Conservation (phyloP, 208 protist species). For the Leishmania guyanensis region DNA sequence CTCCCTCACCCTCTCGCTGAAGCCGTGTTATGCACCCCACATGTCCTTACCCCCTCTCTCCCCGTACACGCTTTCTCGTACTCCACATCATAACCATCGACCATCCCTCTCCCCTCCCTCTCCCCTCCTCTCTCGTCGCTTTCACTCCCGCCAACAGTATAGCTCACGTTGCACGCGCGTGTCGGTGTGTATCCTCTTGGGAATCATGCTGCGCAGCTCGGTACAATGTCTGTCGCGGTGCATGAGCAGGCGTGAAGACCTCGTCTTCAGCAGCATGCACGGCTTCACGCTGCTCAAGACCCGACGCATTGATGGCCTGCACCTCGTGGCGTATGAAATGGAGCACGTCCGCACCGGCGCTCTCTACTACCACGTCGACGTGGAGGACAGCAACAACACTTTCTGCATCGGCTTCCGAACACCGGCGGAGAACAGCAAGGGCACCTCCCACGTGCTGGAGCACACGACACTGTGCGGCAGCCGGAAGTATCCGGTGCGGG, state of each 20-base stretch:
- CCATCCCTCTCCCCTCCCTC: no score
- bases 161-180: neutral
- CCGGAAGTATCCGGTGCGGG: conserved; percentile 94
- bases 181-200: neutral
- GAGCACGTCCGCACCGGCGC: conserved; percentile 74
- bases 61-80: neutral
- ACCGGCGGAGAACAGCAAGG: conserved; percentile 92
- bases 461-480: conserved; percentile 97
- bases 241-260: conserved; percentile 15
- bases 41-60: neutral
- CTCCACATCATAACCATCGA: neutral
- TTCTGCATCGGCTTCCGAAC: conserved; percentile 97
- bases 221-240: conserved; percentile 33
- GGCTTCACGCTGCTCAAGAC: conserved; percentile 69
- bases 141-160: neutral
- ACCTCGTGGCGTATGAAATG: conserved; percentile 81
- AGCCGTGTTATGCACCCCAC: neutral
- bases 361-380: conserved; percentile 93
- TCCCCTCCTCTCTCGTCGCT: neutral
- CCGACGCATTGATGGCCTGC: conserved; percentile 72
- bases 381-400: conserved; percentile 95
- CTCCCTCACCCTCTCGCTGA: neutral
- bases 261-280: conserved; percentile 52
- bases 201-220: conserved; percentile 57
- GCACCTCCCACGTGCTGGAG: conserved; percentile 97